Evolutionary conservation across 441 rosid genomes (phyloP).

Genomic region (Brassica balearica): DNA sequence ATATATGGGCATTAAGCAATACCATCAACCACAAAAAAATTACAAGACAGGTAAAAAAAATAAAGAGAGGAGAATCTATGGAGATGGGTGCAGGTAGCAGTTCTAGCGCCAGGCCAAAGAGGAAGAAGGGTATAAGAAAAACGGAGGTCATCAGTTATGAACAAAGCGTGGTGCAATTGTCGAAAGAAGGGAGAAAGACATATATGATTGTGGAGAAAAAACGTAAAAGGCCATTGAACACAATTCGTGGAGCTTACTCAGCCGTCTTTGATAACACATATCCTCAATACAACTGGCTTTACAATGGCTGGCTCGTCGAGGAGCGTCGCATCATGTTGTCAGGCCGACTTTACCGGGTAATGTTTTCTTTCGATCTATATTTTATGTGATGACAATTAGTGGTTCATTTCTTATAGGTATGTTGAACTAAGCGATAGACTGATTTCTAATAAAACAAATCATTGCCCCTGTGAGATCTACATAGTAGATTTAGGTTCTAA

Average conservation of each 20-base stretch:
- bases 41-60: background rate
- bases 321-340: background rate
- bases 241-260: background rate
- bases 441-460: background rate
- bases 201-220: conserved; percentile 5
- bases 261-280: background rate
- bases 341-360: conserved; percentile 30
- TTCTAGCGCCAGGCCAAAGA: background rate
- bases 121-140: background rate
- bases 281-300: conserved; percentile 26
- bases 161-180: background rate
- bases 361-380: background rate
- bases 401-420: background rate
- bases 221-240: background rate
- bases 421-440: background rate
- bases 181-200: conserved; percentile 34
- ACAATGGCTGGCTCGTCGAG: conserved; percentile 30
- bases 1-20: background rate
- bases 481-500: background rate
- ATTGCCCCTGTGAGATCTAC: background rate
- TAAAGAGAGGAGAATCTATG: background rate
- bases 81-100: background rate
- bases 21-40: background rate
- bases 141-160: background rate
- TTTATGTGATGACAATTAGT: background rate